Evolutionary conservation across 108 stramenopile species (phyloP), one percentile per base, ranked within the genome.

Genomic region (Parietichytrium sp.): DNA sequence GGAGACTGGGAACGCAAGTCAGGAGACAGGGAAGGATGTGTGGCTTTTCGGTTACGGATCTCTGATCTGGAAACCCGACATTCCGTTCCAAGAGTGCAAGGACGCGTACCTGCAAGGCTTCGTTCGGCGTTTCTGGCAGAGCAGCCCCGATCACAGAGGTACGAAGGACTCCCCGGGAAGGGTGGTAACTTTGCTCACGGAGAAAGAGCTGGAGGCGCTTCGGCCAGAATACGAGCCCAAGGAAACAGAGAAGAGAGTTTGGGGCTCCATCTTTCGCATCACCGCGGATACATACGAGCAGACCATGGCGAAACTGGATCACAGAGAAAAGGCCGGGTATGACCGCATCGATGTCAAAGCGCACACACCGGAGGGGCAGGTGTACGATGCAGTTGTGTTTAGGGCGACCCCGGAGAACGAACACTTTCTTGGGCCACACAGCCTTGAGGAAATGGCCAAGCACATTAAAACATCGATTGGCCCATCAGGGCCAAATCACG

Each of bases 141-240:
- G 78, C 47, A 78, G 78, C 78, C 78, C 78, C 15, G 78, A 78
- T 45, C 78, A 78, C 26, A 45, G 78, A 27, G 78, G 78, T 15
- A 47, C 45, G 29, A 23, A 47, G 47, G 78, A 78, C 7, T n/a
- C 78, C 48, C 78, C 45, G 7, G 78, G 78, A 4, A n/a, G 20
- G 1, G 78, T 78, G n/a, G 78, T 78, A 48, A 78, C 78, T 45
- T 48, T 78, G 78, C 23, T 78, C 0, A 47, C 78, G n/a, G 26
- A 45, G 1, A 48, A 47, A 4, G 78, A 78, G 78, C 45, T 48
- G 7, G 6, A 18, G 0, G 29, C 4, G 45, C 38, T 72, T 6
- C 61, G 45, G 33, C 38, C 36, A 10, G 78, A 78, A 7, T 23
- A 78, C 48, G 20, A 49, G 2, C 47, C 29, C 4, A 16, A 47